Base-by-base conservation (phyloP, 192 early-diverging fungal genomes). In the Entomortierella chlamydospora region DNA sequence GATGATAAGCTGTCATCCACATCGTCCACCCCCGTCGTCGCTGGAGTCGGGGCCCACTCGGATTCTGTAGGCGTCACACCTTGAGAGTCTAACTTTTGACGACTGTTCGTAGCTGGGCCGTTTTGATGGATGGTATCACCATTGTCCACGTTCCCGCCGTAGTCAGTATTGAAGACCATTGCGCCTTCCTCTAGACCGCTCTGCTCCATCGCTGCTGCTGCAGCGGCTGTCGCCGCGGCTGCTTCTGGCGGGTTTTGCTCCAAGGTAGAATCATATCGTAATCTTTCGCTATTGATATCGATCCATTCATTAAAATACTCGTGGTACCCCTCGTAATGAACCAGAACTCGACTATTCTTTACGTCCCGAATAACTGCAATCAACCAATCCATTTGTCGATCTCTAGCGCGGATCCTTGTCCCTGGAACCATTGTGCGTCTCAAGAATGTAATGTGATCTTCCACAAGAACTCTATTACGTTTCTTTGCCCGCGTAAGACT, bases 261-360 rank as follows among this genome's bases (percentile, higher is more conserved):
- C 55, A 74, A 30, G 0, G 61, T 47, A 3, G 56, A 23, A 41
- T 76, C 78, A 29, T 31, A 74, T 28, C 56, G 64, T 13, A 84
- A 57, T 13, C 90, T 84, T 61, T 91, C 86, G 25, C 88, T 90
- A 60, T 89, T 91, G 74, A 91, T 91, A 63, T 91, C 90, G 59
- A 91, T 82, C 90, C 90, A 91, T 68, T 91, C 90, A 57, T 91
- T 88, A 63, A 86, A 88, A 45, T 76, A 58, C 22, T 69, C 68
- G 0, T 80, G 74, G 23, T 86, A 87, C 7, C 87, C 87, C 25
- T 80, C 77, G 63, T 91, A 91, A 60, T 90, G 90, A 25, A 91
- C 82, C 28, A 89, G 72, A 1, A 90, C 78, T 39, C 89, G 71
- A 43, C 87, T 90, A 28, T 87, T 81, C 65, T 86, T 88, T 11